phyloP scores from a whole-genome alignment of 305 asterid species.

The Andrographis paniculata region DNA sequence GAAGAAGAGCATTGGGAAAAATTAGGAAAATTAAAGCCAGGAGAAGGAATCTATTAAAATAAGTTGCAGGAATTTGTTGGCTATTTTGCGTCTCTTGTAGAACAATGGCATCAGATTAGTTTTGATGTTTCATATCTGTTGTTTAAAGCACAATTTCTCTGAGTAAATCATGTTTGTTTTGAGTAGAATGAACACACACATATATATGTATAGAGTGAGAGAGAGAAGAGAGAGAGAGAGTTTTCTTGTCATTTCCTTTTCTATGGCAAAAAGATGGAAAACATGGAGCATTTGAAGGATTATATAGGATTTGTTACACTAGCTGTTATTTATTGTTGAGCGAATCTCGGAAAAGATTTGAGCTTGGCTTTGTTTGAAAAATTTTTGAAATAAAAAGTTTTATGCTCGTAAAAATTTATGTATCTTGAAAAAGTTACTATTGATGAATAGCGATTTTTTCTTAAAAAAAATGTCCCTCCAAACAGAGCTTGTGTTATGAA shows the following conservation, averaged over 20 bases:
- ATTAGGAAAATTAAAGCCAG: constrained; percentile 1
- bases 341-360: background rate
- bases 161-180: constrained; percentile 4
- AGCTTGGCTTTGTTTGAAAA: too few relatives aligned
- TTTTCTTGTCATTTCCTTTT: constrained; percentile 14
- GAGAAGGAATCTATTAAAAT: background rate
- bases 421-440: too few relatives aligned
- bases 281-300: constrained; percentile 1
- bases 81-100: background rate
- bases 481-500: background rate
- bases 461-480: too few relatives aligned
- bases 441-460: too few relatives aligned
- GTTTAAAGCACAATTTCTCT: background rate
- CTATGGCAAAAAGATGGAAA: background rate
- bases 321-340: constrained; percentile 1
- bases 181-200: constrained; percentile 2
- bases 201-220: too few relatives aligned
- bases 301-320: background rate
- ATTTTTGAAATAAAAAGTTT: too few relatives aligned
- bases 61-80: background rate
- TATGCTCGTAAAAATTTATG: too few relatives aligned
- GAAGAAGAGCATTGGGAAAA: background rate
- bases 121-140: background rate
- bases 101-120: background rate
- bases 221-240: background rate